These are phyloP conservation scores for Yamadazyma siamensis DNA, from an alignment of 1,139 yeast species.

Conservation along the genomic window DNA sequence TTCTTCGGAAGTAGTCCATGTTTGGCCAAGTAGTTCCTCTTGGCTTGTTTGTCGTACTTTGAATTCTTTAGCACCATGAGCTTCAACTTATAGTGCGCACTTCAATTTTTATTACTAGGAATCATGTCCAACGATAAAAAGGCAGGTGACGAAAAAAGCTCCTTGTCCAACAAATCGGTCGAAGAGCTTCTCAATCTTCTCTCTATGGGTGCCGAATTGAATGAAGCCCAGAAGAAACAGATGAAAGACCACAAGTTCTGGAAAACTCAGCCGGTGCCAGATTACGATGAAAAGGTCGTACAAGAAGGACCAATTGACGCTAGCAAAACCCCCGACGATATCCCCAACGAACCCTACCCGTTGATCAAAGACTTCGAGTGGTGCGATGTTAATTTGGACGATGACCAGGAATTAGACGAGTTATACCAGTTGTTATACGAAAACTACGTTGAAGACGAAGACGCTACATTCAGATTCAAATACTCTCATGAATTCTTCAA, in stretches of 20 bases:
- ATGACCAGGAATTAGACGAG: constrained; percentile 59
- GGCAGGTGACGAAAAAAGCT: constrained; percentile 10
- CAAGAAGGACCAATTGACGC: constrained; percentile 83
- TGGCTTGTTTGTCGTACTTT: constrained; percentile 48
- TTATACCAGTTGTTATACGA: constrained; percentile 78
- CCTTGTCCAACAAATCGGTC: constrained; percentile 27
- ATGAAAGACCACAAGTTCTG: constrained; percentile 95
- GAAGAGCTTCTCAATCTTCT: constrained; percentile 50
- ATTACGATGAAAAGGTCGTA: constrained; percentile 62
- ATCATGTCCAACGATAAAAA: background rate
- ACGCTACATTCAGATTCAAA: constrained; percentile 87
- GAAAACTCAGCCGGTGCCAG: constrained; percentile 95
- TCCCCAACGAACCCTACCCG: constrained; percentile 67
- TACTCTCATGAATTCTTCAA: constrained; percentile 79
- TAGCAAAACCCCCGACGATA: constrained; percentile 63
- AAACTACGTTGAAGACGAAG: constrained; percentile 92
- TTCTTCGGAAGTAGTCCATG: constrained; percentile 30
- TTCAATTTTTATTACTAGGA: background rate
- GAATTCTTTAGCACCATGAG: constrained; percentile 44
- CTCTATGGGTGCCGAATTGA: constrained; percentile 52
- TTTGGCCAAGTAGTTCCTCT: constrained; percentile 34
- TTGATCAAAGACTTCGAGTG: constrained; percentile 82
- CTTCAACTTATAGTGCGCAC: no score
- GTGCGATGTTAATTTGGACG: constrained; percentile 71
- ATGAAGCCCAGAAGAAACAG: constrained; percentile 52